Base-by-base conservation (phyloP, 441 rosid genomes). In the Pelargonium cotyledonis region DNA sequence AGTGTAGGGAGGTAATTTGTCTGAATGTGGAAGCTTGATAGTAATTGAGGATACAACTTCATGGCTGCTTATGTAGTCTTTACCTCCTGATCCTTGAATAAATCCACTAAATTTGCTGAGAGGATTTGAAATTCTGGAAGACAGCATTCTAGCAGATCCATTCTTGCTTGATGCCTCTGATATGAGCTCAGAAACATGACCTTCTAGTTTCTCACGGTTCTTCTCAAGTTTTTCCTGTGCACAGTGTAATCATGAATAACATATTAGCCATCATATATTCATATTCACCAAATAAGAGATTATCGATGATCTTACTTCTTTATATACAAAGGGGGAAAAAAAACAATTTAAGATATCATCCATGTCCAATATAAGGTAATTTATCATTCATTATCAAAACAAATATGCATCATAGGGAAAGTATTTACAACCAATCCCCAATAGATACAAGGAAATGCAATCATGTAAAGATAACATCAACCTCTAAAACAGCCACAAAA, bases 1-100 rank as follows among this genome's bases (percentile, higher is more conserved):
- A 7, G 87, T 82, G 73, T 85, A 91, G 4, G 83, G 82, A 3
- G 98, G 96, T 71, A 88, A 76, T 82, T 76, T 84, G 78, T 89
- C 92, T 40, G 80, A 44, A 69, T 67, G 74, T 0, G 90, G 91
- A 78, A 93, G 85, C 70, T 79, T 69, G 69, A 72, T 70, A 79
- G 74, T 85, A 16, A 79, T 72, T 9, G 81, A 70, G 68, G 70
- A 69, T 62, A 76, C 68, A 82, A 84, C 85, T 76, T 94, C 96
- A 65, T 84, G 90, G 75, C 79, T 61, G 66, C 43, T 71, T 76
- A 81, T 63, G 76, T 83, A 77, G 71, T 94, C 97, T 78, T 81
- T 87, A 72, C 88, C 95, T 69, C 85, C 95, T 6, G 80, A 74
- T 29, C 83, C 88, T 71, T 85, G 84, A 73, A 70, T 15, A 76